Base-by-base conservation (phyloP, 2,329 filamentous ascomycete genomes). In the Sporothrix inflata region DNA sequence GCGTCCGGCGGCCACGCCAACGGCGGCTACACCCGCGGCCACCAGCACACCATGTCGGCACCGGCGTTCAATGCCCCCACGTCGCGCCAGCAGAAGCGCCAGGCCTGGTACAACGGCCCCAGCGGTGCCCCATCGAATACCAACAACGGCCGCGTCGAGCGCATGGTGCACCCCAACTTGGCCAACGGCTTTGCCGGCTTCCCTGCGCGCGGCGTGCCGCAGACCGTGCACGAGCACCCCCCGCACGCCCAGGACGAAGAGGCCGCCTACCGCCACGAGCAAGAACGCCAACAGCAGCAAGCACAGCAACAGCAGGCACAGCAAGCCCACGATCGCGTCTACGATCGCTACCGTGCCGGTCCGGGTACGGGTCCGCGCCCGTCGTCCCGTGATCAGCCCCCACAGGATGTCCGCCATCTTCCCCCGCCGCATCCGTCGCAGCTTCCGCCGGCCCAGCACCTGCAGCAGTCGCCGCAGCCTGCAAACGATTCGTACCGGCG, bases 31-130 rank as follows among this genome's bases (percentile, higher is more conserved):
- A 73, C 70, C 1, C 76, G 76, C 74, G 78, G 79, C 27, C 87
- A 89, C 72, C 87, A 89, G 47, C 85, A 90, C 72, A 89, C 88
- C 19, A 85, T 88, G 81, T 90, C 88, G 4, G 88, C 88, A 1
- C 88, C 88, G 0, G 83, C 84, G 0, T 81, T 86, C 45, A 82
- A 85, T 14, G 24, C n/a, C 4, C 45, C 42, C 11, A 89, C 87
- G 0, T 84, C 87, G 3, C 85, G 88, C 9, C 89, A 88, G 74
- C 83, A 83, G 40, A 92, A 92, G 78, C 87, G 92, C 2, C 89
- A 91, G 73, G 92, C 86, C 1, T 94, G 91, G 91, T 93, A 93
- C 76, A 89, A 92, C 53, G 85, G 85, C 0, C 85, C 85, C 0
- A 34, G 38, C 27, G 40, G 42, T 2, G 12, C 63, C 53, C 19